Conservation (phyloP, 306 rosid species). For the Heteromeles arbutifolia region DNA sequence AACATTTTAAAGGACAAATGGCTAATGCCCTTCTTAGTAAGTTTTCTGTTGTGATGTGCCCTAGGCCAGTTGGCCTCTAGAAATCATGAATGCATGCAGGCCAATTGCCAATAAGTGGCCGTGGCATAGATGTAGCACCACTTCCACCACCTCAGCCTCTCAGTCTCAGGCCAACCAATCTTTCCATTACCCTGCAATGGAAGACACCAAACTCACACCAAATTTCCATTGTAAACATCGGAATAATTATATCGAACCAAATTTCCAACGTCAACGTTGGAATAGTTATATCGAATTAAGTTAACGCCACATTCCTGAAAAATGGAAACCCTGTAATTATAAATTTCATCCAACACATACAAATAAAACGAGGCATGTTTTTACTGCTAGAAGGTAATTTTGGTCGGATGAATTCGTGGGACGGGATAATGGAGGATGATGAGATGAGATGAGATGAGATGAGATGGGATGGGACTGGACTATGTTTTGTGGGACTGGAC, state of each 20-base stretch:
- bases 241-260: no score
- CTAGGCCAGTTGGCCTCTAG: neutral
- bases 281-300: neutral
- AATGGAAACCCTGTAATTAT: neutral
- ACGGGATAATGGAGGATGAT: neutral
- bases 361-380: neutral
- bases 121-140: slow-evolving; percentile 22
- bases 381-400: neutral
- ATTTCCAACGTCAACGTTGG: no score
- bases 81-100: neutral
- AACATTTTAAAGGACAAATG: neutral
- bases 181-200: slow-evolving; percentile 10
- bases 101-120: neutral
- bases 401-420: neutral
- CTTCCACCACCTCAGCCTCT: neutral
- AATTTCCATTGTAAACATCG: neutral
- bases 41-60: neutral
- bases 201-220: slow-evolving; percentile 20
- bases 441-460: neutral
- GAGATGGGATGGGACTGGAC: neutral
- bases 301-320: neutral
- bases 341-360: neutral
- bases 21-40: neutral
- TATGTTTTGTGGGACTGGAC: no score
- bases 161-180: slow-evolving; percentile 5